A percentile compares a stretch with the other conserved stretches of the same genome.
phyloP scores from a whole-genome alignment of 139 green algal species.

The Coccomyxa sp. region DNA sequence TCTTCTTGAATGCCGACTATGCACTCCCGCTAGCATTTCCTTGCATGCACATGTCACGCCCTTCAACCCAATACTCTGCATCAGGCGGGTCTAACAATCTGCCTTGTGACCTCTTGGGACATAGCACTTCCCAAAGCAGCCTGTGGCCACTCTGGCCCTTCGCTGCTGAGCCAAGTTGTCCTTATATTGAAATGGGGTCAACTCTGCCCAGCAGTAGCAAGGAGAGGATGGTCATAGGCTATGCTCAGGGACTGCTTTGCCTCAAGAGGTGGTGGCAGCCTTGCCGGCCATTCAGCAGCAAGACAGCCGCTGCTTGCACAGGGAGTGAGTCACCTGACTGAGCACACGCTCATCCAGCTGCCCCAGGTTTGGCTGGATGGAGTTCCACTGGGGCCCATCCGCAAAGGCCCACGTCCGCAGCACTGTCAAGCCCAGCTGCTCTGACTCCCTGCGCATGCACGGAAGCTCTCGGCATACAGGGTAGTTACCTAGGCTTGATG shows the following conservation, averaged over 20 bases:
- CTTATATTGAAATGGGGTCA: too few relatives aligned
- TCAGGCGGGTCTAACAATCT: too few relatives aligned
- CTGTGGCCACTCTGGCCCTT: too few relatives aligned
- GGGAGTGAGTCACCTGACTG: background rate
- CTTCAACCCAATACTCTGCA: background rate
- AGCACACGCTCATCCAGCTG: constrained; percentile 39
- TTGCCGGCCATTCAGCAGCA: too few relatives aligned
- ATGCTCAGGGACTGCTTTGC: background rate
- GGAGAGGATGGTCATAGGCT: background rate
- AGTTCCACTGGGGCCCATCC: constrained; percentile 54
- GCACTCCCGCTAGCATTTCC: background rate
- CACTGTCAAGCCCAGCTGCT: constrained; percentile 32
- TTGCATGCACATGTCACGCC: background rate
- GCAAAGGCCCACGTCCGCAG: constrained; percentile 62
- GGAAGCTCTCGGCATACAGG: too few relatives aligned
- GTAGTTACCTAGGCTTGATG: too few relatives aligned
- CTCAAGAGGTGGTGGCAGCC: too few relatives aligned
- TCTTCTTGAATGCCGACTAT: background rate
- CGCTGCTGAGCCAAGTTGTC: too few relatives aligned
- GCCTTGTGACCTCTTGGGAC: too few relatives aligned
- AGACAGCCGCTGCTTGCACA: too few relatives aligned
- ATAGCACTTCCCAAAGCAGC: too few relatives aligned
- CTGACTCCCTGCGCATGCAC: constrained; percentile 20
- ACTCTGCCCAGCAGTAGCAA: background rate
- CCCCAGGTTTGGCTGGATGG: constrained; percentile 48